Conservation (phyloP, 2,329 filamentous ascomycete genomes). For the Tolypocladium album region DNA sequence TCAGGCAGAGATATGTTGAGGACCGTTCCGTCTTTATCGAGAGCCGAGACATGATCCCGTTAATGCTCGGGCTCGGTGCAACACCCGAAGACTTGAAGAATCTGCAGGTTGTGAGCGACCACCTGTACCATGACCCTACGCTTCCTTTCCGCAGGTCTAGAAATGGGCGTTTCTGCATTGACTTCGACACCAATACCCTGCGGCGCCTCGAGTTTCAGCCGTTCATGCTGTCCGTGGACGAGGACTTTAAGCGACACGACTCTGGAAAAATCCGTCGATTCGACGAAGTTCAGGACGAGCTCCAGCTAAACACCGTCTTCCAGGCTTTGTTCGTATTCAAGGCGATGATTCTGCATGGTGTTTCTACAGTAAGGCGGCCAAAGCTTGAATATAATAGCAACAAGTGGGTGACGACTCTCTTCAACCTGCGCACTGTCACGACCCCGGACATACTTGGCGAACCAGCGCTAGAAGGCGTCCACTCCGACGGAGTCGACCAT, state of each 20-base stretch:
- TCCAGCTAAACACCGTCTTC: constrained; percentile 18
- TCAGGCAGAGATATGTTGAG: constrained; percentile 11
- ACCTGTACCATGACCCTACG: constrained; percentile 14
- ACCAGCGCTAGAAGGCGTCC: constrained; percentile 20
- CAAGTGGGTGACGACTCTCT: constrained; percentile 16
- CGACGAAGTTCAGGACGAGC: constrained; percentile 15
- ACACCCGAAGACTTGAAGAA: constrained; percentile 12
- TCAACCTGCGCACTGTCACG: constrained; percentile 18
- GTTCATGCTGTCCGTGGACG: constrained; percentile 13
- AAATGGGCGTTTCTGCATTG: constrained; percentile 16
- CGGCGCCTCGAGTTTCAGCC: constrained; percentile 19
- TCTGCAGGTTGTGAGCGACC: constrained; percentile 11
- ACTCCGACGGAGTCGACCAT: constrained; percentile 20
- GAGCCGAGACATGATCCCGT: constrained; percentile 11
- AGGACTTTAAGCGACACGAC: constrained; percentile 20
- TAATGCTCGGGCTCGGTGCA: constrained; percentile 14
- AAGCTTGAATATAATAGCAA: constrained; percentile 15
- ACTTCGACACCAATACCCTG: constrained; percentile 12
- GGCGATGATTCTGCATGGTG: constrained; percentile 14
- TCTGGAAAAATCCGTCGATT: constrained; percentile 16
- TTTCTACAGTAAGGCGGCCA: constrained; percentile 9
- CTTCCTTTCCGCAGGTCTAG: constrained; percentile 13
- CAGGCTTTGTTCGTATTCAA: constrained; percentile 21
- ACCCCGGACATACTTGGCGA: constrained; percentile 15
- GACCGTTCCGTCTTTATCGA: constrained; percentile 14